Evolutionary conservation across 768 basidiomycete genomes (phyloP).

Genomic region (Suillus discolor): DNA sequence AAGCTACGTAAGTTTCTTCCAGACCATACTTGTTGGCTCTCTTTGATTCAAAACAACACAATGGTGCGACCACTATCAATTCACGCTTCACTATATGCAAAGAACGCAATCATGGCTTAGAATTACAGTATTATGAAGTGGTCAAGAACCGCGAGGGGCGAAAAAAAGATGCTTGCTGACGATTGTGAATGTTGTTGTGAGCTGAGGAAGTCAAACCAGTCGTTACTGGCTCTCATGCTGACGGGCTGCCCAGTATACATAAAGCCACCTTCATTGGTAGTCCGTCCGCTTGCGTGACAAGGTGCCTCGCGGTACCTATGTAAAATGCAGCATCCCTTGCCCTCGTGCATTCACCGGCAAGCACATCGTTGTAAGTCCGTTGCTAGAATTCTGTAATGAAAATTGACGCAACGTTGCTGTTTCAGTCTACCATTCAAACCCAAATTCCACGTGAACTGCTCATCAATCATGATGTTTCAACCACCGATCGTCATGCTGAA

Average conservation of each 20-base stretch:
- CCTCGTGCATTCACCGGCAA: constrained; percentile 91
- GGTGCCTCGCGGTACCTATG: constrained; percentile 83
- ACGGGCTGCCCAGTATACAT: too few species aligned
- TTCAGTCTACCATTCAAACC: constrained; percentile 82
- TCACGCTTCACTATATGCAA: constrained; percentile 68
- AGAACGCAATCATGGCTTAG: constrained; percentile 61
- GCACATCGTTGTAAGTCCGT: constrained; percentile 79
- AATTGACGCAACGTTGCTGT: constrained; percentile 2
- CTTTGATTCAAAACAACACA: constrained; percentile 4
- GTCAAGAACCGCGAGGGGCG: constrained; percentile 70
- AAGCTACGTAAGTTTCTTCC: constrained; percentile 34
- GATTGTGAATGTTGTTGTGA: constrained; percentile 83
- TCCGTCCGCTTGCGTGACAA: constrained; percentile 86
- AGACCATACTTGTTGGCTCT: neutral
- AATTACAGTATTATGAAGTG: constrained; percentile 76
- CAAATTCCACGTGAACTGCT: constrained; percentile 85
- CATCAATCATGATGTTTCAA: constrained; percentile 71
- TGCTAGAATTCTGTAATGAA: neutral
- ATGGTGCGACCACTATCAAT: constrained; percentile 53
- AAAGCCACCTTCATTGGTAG: too few species aligned
- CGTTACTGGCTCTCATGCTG: too few species aligned
- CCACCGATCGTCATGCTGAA: constrained; percentile 75
- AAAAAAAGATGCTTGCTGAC: constrained; percentile 64
- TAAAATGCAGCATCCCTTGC: constrained; percentile 92
- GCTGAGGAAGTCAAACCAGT: too few species aligned